phyloP scores from a whole-genome alignment of 179 eudicot genomes.

The Beta lomatogona region DNA sequence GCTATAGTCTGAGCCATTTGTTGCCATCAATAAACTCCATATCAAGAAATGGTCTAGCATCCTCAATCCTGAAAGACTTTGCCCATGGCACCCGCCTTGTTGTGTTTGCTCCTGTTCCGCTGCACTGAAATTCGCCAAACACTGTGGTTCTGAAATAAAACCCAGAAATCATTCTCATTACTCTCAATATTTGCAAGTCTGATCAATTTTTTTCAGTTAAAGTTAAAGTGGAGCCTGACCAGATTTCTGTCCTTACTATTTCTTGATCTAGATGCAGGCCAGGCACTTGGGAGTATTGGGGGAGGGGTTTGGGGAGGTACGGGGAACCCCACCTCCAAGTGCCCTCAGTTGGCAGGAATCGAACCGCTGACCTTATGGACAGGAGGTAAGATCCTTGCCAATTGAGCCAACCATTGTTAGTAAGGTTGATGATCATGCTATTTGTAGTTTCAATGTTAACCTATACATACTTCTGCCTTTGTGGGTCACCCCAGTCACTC shows the following conservation, averaged over 20 bases:
- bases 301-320: too few species aligned
- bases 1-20: constrained; percentile 68
- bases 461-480: constrained; percentile 36
- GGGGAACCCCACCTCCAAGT: too few species aligned
- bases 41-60: constrained; percentile 59
- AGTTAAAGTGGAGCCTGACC: too few species aligned
- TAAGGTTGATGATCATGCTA: not conserved
- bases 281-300: too few species aligned
- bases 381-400: too few species aligned
- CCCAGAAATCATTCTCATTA: not conserved
- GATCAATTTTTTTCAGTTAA: too few species aligned
- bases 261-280: too few species aligned
- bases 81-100: constrained; percentile 62
- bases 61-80: constrained; percentile 43
- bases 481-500: constrained; percentile 59
- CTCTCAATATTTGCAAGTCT: not conserved
- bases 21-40: constrained; percentile 63
- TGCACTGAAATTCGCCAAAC: constrained; percentile 75
- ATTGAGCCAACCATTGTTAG: too few species aligned
- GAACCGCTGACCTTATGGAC: too few species aligned
- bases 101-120: constrained; percentile 70
- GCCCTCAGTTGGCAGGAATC: too few species aligned
- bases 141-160: constrained; percentile 53
- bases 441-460: not conserved
- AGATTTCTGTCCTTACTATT: too few species aligned